A percentile compares a stretch with the other conserved stretches of the same genome.
Evolutionary conservation across 2,329 filamentous ascomycete species (phyloP).

Genomic region (Scortechinia acanthostroma): DNA sequence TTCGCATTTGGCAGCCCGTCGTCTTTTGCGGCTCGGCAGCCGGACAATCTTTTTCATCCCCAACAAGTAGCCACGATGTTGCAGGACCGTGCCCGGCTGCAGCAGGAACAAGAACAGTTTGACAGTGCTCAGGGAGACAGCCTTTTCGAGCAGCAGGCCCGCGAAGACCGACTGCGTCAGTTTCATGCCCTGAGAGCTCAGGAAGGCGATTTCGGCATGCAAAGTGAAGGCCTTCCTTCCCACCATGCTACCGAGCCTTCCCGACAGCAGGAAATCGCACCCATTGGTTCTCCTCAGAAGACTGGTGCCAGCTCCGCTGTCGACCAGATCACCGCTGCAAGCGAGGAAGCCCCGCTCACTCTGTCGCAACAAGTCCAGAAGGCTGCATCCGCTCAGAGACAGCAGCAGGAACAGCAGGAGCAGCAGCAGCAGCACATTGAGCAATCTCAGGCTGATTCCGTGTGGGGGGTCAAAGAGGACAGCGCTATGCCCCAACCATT

Average conservation of each 20-base stretch:
- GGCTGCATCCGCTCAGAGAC: neutral
- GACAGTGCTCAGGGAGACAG: neutral
- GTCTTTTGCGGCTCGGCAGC: neutral
- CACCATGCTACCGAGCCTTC: neutral
- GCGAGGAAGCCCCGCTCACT: neutral
- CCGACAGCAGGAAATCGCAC: neutral
- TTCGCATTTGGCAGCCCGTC: neutral
- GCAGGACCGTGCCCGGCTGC: neutral
- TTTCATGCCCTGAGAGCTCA: conserved; percentile 1
- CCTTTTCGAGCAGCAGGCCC: neutral
- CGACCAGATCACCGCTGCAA: neutral
- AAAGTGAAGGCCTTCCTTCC: neutral
- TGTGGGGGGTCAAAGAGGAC: conserved; percentile 27
- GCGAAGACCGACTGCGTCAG: conserved; percentile 1
- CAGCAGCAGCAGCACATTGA: neutral
- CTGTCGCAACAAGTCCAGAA: conserved; percentile 1
- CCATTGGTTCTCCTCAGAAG: no score
- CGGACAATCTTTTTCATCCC: neutral
- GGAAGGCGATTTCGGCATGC: neutral
- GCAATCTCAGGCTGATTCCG: conserved; percentile 12
- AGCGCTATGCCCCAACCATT: conserved; percentile 71
- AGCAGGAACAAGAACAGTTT: conserved; percentile 2
- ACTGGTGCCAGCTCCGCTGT: conserved; percentile 46
- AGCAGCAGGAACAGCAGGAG: neutral
- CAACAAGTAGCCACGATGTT: neutral